Conservation (phyloP, 2,329 filamentous ascomycete species). For the Madurella mycetomatis region DNA sequence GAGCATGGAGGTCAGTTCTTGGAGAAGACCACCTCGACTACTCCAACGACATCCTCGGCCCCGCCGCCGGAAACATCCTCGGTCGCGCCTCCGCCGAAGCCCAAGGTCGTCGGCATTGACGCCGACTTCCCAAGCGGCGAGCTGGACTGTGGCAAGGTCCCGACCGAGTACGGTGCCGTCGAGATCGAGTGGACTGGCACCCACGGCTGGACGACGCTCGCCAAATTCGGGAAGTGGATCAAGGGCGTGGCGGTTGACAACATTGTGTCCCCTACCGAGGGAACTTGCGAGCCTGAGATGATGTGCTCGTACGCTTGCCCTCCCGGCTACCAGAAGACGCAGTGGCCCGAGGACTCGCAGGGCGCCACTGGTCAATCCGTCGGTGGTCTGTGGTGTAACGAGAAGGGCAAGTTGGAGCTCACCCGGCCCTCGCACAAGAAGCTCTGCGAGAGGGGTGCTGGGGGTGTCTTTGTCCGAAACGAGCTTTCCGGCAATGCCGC, state of each 20-base stretch:
- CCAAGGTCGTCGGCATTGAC: constrained; percentile 50
- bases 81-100: constrained; percentile 25
- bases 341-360: constrained; percentile 73
- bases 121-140: constrained; percentile 70
- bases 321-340: constrained; percentile 84
- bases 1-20: constrained; percentile 47
- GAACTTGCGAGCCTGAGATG: constrained; percentile 55
- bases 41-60: constrained; percentile 27
- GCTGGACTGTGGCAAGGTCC: constrained; percentile 68
- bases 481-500: constrained; percentile 61
- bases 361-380: constrained; percentile 78
- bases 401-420: constrained; percentile 66
- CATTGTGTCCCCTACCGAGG: constrained; percentile 60
- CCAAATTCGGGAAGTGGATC: constrained; percentile 54
- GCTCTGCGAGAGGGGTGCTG: constrained; percentile 71
- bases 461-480: constrained; percentile 71
- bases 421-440: constrained; percentile 64
- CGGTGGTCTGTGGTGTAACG: constrained; percentile 79
- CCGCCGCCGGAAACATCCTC: constrained; percentile 19
- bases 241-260: constrained; percentile 53
- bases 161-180: constrained; percentile 75
- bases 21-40: constrained; percentile 40
- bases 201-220: constrained; percentile 76
- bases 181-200: constrained; percentile 63
- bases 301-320: constrained; percentile 95